Percentiles rank a stretch among this genome's conserved stretches.
Conservation (phyloP, 2,329 filamentous ascomycete genomes). For the Pseudocercospora macadamiae region DNA sequence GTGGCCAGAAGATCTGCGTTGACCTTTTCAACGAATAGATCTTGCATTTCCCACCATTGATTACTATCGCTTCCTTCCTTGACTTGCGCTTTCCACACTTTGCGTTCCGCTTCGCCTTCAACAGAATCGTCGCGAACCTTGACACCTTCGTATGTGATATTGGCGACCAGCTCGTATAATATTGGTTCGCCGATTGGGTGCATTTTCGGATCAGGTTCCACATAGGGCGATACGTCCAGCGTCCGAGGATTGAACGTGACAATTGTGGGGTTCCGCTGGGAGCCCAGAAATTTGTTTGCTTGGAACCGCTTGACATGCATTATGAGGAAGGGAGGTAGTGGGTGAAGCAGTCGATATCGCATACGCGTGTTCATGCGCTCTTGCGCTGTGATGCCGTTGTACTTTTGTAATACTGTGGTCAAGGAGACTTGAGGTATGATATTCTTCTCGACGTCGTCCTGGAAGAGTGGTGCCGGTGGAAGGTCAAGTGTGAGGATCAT, state of each 20-base stretch:
- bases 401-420: slow-evolving; percentile 82
- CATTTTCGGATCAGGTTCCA: slow-evolving; percentile 78
- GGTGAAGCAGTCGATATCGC: slow-evolving; percentile 86
- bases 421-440: slow-evolving; percentile 94
- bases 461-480: slow-evolving; percentile 88
- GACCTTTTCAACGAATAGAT: slow-evolving; percentile 87
- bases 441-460: slow-evolving; percentile 90
- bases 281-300: slow-evolving; percentile 92
- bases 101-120: slow-evolving; percentile 86
- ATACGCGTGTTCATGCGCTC: slow-evolving; percentile 87
- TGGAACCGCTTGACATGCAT: slow-evolving; percentile 98
- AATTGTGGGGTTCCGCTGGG: slow-evolving; percentile 90
- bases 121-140: slow-evolving; percentile 77
- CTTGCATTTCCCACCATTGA: slow-evolving; percentile 92
- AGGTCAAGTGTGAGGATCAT: slow-evolving; percentile 92
- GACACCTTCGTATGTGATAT: slow-evolving; percentile 86
- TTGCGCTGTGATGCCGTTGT: slow-evolving; percentile 84
- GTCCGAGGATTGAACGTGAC: slow-evolving; percentile 89
- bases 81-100: slow-evolving; percentile 93
- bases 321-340: slow-evolving; percentile 84
- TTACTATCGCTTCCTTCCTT: slow-evolving; percentile 66
- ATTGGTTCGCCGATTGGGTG: slow-evolving; percentile 79
- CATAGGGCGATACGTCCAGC: slow-evolving; percentile 86
- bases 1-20: slow-evolving; percentile 88
- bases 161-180: slow-evolving; percentile 93